These are phyloP conservation scores for Bauhinia variegata DNA, from an alignment of 306 rosid species.

Conservation along the genomic window DNA sequence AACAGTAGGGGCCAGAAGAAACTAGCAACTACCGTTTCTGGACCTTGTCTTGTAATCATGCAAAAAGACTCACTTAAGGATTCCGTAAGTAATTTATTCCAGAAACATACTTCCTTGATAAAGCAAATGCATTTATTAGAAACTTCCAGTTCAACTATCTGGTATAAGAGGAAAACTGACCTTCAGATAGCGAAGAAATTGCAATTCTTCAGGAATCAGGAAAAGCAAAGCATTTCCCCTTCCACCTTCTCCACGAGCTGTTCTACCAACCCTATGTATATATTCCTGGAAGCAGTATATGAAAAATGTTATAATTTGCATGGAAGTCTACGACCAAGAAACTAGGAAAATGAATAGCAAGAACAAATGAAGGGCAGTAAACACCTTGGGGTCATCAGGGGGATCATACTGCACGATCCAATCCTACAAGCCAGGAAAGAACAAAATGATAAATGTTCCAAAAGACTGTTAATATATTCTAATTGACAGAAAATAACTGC, in stretches of 20 bases:
- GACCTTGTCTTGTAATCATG: not conserved
- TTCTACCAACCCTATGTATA: constrained; percentile 96
- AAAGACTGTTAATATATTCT: constrained; percentile 5
- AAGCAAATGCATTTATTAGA: constrained; percentile 18
- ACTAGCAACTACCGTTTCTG: constrained; percentile 4
- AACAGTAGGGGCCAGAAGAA: not conserved
- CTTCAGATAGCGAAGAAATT: constrained; percentile 83
- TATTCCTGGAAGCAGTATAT: constrained; percentile 67
- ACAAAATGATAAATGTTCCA: constrained; percentile 9
- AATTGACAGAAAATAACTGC: constrained; percentile 16
- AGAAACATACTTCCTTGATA: constrained; percentile 16
- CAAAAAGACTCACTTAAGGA: not conserved
- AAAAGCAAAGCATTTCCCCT: constrained; percentile 87
- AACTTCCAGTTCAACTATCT: constrained; percentile 1
- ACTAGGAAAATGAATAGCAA: not conserved
- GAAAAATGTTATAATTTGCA: constrained; percentile 23
- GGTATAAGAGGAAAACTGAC: constrained; percentile 43
- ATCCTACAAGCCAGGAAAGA: constrained; percentile 61
- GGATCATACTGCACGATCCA: constrained; percentile 99
- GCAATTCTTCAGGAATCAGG: constrained; percentile 79
- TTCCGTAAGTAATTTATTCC: constrained; percentile 21
- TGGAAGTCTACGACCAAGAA: constrained; percentile 11
- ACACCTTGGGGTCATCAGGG: constrained; percentile 97
- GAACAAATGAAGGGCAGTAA: constrained; percentile 14
- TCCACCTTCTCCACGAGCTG: constrained; percentile 98